These are phyloP conservation scores for Coffea humblotiana DNA, from an alignment of 305 asterid genomes.

Conservation along the genomic window DNA sequence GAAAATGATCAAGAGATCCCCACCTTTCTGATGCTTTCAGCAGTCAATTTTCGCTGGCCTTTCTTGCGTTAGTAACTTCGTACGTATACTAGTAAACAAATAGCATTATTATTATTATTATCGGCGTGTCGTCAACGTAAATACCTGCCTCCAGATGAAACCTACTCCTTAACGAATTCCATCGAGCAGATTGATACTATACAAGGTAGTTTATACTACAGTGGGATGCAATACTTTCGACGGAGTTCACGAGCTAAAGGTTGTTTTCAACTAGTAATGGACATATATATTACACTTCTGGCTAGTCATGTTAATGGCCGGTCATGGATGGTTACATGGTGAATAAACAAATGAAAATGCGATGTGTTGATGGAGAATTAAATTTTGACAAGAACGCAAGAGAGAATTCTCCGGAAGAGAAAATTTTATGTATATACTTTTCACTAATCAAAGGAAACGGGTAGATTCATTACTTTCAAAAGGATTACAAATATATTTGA, in stretches of 20 bases:
- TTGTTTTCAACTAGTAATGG: not conserved
- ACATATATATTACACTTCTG: not conserved
- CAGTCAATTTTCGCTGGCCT: not conserved
- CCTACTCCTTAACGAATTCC: not conserved
- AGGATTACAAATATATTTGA: too few relatives aligned
- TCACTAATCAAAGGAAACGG: too few relatives aligned
- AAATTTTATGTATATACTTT: too few relatives aligned
- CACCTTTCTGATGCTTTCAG: not conserved
- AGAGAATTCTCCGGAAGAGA: too few relatives aligned
- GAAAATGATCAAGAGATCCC: too few relatives aligned
- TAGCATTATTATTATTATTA: not conserved
- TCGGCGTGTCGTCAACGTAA: not conserved
- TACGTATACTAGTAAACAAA: not conserved
- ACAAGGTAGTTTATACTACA: not conserved
- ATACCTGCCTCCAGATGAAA: not conserved
- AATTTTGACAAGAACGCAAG: too few relatives aligned
- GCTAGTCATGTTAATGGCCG: constrained; percentile 4
- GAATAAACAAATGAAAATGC: not conserved
- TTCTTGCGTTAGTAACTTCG: not conserved
- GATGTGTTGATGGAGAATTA: not conserved
- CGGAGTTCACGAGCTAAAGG: not conserved
- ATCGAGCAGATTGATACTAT: not conserved
- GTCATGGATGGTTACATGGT: not conserved
- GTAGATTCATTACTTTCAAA: too few relatives aligned
- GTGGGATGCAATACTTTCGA: not conserved